Evolutionary conservation across 176 grass and related monocot species (phyloP).

Genomic region (Paspalum vaginatum): DNA sequence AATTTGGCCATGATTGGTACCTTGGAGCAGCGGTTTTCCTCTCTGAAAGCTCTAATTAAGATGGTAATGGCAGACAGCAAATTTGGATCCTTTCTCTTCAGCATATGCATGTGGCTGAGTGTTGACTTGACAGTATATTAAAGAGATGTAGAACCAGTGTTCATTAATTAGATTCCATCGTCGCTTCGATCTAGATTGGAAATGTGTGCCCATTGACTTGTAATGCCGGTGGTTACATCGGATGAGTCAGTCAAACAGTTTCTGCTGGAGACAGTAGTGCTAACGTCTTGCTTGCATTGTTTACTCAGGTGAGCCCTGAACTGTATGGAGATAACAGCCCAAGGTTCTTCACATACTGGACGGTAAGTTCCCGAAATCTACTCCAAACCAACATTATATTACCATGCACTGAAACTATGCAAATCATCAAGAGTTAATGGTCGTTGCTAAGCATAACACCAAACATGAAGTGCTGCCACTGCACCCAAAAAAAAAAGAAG

Average conservation of each 20-base stretch:
- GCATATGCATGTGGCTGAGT: constrained; percentile 39
- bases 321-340: constrained; percentile 86
- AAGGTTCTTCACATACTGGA: constrained; percentile 99
- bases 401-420: not conserved
- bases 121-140: constrained; percentile 35
- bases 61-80: not conserved
- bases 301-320: constrained; percentile 81
- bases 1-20: not conserved
- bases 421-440: not conserved
- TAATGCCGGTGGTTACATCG: not conserved
- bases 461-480: too few species aligned
- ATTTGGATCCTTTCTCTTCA: not conserved
- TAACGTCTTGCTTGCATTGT: constrained; percentile 25
- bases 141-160: not conserved
- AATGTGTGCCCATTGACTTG: constrained; percentile 44
- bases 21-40: not conserved
- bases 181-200: constrained; percentile 41
- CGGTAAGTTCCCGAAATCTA: constrained; percentile 52
- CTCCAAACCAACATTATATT: not conserved
- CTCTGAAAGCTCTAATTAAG: not conserved
- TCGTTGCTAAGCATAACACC: too few species aligned
- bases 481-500: not conserved
- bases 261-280: constrained; percentile 20
- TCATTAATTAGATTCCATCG: constrained; percentile 55
- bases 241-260: constrained; percentile 26